phyloP scores from a whole-genome alignment of 2,329 filamentous ascomycete species.

The Waltergamsia citrina region DNA sequence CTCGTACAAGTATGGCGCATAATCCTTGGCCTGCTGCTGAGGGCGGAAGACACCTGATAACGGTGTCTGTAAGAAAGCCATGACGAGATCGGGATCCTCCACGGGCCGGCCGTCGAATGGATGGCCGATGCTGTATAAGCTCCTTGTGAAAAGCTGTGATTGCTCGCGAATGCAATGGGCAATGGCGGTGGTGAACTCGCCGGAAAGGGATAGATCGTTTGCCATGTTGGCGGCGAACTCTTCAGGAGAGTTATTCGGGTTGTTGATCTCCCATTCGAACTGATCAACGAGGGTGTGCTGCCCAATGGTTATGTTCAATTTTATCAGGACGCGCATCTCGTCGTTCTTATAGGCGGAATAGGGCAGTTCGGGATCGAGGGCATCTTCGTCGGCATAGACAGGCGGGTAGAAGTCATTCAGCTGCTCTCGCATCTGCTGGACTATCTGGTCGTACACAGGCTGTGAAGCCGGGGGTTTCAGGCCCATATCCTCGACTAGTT shows the following conservation, averaged over 20 bases:
- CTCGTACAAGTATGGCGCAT: conserved; percentile 87
- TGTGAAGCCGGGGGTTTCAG: conserved; percentile 61
- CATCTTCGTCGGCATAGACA: conserved; percentile 80
- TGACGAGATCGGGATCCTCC: conserved; percentile 81
- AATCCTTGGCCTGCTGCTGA: conserved; percentile 89
- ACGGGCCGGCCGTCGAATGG: conserved; percentile 90
- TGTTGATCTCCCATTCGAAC: conserved; percentile 99
- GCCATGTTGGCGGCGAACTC: conserved; percentile 89
- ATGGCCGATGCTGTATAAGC: conserved; percentile 86
- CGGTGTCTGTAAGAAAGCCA: conserved; percentile 79
- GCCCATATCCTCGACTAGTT: conserved; percentile 86
- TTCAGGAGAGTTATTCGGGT: conserved; percentile 85
- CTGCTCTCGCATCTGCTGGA: conserved; percentile 74
- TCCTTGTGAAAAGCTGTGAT: conserved; percentile 86
- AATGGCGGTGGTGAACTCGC: conserved; percentile 95
- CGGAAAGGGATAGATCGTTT: conserved; percentile 78
- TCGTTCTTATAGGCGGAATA: conserved; percentile 97
- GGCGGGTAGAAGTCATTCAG: conserved; percentile 90
- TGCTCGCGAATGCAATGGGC: conserved; percentile 97
- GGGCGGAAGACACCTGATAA: conserved; percentile 77
- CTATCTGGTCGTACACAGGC: conserved; percentile 50
- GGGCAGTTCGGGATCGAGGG: conserved; percentile 79
- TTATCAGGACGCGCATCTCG: conserved; percentile 93
- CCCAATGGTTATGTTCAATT: conserved; percentile 95
- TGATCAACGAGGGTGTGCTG: conserved; percentile 91